Percentiles rank a stretch among this genome's conserved stretches.
These are phyloP conservation scores for Mollisiaceae sp. DNA, from an alignment of 2,329 filamentous ascomycete species.

Conservation along the genomic window DNA sequence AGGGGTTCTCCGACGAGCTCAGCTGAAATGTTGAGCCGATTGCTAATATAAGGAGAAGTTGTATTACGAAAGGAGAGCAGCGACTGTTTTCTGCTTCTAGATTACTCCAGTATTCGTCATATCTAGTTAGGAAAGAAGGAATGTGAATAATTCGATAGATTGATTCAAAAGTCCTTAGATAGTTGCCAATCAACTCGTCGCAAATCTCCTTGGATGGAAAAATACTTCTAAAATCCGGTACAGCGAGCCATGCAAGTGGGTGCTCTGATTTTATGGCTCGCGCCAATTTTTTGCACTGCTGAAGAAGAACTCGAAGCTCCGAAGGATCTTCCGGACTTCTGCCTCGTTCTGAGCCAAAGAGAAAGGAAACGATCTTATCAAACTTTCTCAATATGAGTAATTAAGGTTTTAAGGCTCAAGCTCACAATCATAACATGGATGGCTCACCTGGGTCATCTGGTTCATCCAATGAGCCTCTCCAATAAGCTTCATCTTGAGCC, in stretches of 20 bases:
- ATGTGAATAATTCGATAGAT: constrained; percentile 4
- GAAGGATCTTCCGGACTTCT: neutral
- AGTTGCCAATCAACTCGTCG: neutral
- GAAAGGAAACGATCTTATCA: neutral
- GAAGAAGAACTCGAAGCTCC: constrained; percentile 10
- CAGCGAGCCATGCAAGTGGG: neutral
- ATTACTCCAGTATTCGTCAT: constrained; percentile 7
- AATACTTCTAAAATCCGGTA: neutral
- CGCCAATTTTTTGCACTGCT: constrained; percentile 3
- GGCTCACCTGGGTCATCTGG: no score
- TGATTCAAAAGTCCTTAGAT: constrained; percentile 1
- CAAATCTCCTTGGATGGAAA: neutral
- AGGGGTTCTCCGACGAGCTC: neutral
- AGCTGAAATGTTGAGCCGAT: constrained; percentile 32
- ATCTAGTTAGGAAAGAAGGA: constrained; percentile 4
- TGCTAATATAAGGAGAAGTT: constrained; percentile 12
- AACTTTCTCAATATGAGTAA: no score
- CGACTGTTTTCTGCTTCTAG: neutral
- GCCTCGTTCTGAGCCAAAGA: neutral
- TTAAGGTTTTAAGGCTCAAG: no score
- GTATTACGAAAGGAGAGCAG: neutral
- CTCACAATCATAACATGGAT: no score
- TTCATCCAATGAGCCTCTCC: no score
- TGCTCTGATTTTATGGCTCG: constrained; percentile 1
- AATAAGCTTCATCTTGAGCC: no score